Percentiles rank a stretch among this genome's conserved stretches.
These are phyloP conservation scores for Boletus rufocinnamomeus DNA, from an alignment of 768 basidiomycete species.

Conservation along the genomic window DNA sequence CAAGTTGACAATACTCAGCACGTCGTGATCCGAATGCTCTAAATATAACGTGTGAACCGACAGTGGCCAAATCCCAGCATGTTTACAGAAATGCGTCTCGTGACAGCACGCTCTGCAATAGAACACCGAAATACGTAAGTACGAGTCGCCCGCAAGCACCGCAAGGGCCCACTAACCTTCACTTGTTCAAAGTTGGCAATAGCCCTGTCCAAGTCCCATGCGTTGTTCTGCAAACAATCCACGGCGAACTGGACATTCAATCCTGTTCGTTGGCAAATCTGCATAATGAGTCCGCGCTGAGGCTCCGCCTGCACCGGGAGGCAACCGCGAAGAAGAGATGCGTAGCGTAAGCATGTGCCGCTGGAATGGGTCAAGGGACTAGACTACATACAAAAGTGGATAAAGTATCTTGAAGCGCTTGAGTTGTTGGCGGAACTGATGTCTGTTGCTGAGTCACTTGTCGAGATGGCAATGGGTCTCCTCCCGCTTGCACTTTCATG, in stretches of 20 bases:
- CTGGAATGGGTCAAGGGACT: slow-evolving; percentile 11
- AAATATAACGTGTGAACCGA: slow-evolving; percentile 21
- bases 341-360: slow-evolving; percentile 13
- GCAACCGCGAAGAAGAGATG: slow-evolving; percentile 15
- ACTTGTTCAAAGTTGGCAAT: slow-evolving; percentile 86
- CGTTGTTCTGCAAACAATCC: slow-evolving; percentile 85
- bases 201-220: slow-evolving; percentile 81
- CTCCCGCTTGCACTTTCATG: slow-evolving; percentile 66
- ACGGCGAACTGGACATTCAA: slow-evolving; percentile 78
- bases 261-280: slow-evolving; percentile 71
- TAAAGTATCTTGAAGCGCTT: slow-evolving; percentile 51
- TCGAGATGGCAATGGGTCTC: slow-evolving; percentile 28
- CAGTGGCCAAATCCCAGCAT: slow-evolving; percentile 19
- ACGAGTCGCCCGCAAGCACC: slow-evolving; percentile 9
- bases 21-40: slow-evolving; percentile 5
- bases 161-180: slow-evolving; percentile 54
- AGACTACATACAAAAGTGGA: slow-evolving; percentile 54
- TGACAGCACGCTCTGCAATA: slow-evolving; percentile 46
- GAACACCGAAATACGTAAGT: slow-evolving; percentile 29
- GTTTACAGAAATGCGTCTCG: slow-evolving; percentile 56
- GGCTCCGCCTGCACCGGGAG: slow-evolving; percentile 54
- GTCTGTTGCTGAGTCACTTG: slow-evolving; percentile 22
- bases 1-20: neutral
- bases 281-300: slow-evolving; percentile 69
- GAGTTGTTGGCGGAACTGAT: slow-evolving; percentile 37